Percentiles rank a stretch among this genome's conserved stretches.
Conservation (phyloP, 176 grass and related monocot species). For the Neostapfia colusana region DNA sequence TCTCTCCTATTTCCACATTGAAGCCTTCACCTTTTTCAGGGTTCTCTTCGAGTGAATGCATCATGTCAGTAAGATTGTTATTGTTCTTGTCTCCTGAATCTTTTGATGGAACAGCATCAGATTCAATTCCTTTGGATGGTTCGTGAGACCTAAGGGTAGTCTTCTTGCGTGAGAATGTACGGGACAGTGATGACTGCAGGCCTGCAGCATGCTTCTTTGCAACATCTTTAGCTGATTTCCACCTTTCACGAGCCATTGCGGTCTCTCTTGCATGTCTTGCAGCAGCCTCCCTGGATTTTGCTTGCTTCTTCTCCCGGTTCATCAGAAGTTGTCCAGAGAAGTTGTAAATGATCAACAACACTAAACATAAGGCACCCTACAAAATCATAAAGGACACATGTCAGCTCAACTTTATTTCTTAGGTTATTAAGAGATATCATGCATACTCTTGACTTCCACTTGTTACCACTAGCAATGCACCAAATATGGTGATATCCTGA, state of each 20-base stretch:
- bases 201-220: constrained; percentile 73
- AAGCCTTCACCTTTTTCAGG: constrained; percentile 61
- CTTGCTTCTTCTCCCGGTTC: constrained; percentile 80
- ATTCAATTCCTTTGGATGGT: constrained; percentile 36
- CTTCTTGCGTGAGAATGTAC: constrained; percentile 84
- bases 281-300: constrained; percentile 85
- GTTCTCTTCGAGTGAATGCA: constrained; percentile 63
- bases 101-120: constrained; percentile 26
- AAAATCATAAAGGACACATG: constrained; percentile 2
- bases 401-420: constrained; percentile 7
- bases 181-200: constrained; percentile 62
- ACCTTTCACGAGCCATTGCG: constrained; percentile 65
- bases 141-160: constrained; percentile 39
- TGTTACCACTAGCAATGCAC: constrained; percentile 69
- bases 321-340: constrained; percentile 88
- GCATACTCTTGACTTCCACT: constrained; percentile 6
- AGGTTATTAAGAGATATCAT: constrained; percentile 34
- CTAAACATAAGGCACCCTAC: constrained; percentile 64
- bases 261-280: constrained; percentile 70
- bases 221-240: constrained; percentile 88
- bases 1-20: constrained; percentile 66
- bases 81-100: constrained; percentile 33
- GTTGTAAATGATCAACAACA: constrained; percentile 86
- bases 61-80: constrained; percentile 57
- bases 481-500: constrained; percentile 96